Percentiles rank a stretch among this genome's conserved stretches.
phyloP scores from a whole-genome alignment of 2,329 filamentous ascomycete species.

The Scedosporium dehoogii region DNA sequence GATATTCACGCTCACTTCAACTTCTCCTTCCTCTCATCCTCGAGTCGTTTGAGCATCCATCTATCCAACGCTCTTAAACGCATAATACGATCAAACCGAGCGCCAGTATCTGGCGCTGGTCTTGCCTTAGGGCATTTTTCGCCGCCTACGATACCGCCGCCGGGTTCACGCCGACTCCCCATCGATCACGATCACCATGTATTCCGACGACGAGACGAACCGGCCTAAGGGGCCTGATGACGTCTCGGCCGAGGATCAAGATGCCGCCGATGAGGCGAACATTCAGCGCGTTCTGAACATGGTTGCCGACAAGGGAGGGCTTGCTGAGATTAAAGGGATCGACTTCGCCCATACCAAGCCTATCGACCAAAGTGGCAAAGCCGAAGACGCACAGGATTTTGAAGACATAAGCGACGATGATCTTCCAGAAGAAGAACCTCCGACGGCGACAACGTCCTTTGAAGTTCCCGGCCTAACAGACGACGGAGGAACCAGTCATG shows the following conservation, averaged over 20 bases:
- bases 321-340: slow-evolving; percentile 25
- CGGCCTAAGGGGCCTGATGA: neutral
- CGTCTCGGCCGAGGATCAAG: slow-evolving; percentile 19
- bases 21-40: neutral
- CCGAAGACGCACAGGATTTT: slow-evolving; percentile 83
- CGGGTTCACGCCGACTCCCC: neutral
- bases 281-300: slow-evolving; percentile 34
- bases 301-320: slow-evolving; percentile 23
- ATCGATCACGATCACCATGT: neutral
- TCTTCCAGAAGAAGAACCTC: slow-evolving; percentile 67
- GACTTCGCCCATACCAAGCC: slow-evolving; percentile 28
- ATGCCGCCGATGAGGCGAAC: slow-evolving; percentile 37
- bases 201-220: neutral
- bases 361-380: slow-evolving; percentile 66
- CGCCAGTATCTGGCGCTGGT: neutral
- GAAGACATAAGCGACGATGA: slow-evolving; percentile 91
- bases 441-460: slow-evolving; percentile 26
- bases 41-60: neutral
- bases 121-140: slow-evolving; percentile 1
- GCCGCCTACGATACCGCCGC: neutral
- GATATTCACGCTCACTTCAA: neutral
- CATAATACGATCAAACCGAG: neutral
- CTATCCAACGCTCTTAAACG: neutral
- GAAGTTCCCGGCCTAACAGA: slow-evolving; percentile 47
- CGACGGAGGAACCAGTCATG: slow-evolving; percentile 49